These are phyloP conservation scores for Pleurotus sapidus DNA, from an alignment of 768 basidiomycete species.

Conservation along the genomic window DNA sequence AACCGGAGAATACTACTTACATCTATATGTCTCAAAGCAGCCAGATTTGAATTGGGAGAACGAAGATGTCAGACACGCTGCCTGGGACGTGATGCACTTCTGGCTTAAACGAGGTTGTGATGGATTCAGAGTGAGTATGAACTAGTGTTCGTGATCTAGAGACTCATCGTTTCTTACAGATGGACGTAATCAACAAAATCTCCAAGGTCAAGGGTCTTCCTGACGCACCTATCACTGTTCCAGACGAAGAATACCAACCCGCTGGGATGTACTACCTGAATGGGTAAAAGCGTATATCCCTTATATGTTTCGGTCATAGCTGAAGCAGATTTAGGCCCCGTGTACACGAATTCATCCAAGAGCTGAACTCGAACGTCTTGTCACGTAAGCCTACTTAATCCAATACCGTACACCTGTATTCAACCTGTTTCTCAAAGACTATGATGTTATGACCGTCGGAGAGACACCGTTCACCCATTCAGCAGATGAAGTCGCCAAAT, in stretches of 20 bases:
- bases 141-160: conserved; percentile 71
- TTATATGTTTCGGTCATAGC: too few species aligned
- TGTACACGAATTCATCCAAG: conserved; percentile 64
- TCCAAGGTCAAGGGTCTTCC: conserved; percentile 63
- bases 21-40: conserved; percentile 63
- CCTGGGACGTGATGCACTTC: conserved; percentile 66
- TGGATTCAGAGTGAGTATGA: conserved; percentile 60
- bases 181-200: conserved; percentile 71
- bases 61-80: conserved; percentile 50
- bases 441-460: conserved; percentile 63
- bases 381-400: conserved; percentile 33
- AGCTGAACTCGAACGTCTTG: conserved; percentile 63
- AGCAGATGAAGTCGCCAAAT: conserved; percentile 46
- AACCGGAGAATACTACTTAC: conserved; percentile 72
- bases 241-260: conserved; percentile 49
- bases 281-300: conserved; percentile 40
- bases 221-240: conserved; percentile 58
- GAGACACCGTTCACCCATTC: conserved; percentile 61
- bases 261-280: conserved; percentile 54
- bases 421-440: conserved; percentile 27
- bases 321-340: conserved; percentile 40
- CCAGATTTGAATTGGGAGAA: conserved; percentile 83
- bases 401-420: conserved; percentile 8
- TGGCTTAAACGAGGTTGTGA: conserved; percentile 77
- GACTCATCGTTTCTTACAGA: conserved; percentile 52